Base-by-base conservation (phyloP, 2,329 filamentous ascomycete genomes). In the Sarocladium strictum region DNA sequence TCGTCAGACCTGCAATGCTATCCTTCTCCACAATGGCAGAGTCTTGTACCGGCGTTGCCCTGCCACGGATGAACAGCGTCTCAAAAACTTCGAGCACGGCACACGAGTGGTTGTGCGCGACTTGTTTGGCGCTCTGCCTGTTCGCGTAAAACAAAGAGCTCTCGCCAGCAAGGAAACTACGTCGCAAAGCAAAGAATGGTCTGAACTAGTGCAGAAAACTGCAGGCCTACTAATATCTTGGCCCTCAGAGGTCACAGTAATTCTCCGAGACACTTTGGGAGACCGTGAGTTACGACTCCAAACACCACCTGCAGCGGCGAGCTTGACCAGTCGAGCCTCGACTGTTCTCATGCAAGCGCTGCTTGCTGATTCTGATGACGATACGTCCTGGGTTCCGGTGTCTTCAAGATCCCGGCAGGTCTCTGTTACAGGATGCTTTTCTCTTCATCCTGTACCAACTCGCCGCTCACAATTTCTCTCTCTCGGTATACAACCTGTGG, bases 61-160 rank as follows among this genome's bases (percentile, higher is more conserved):
- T 5, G 80, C 83, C 4, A 73, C 77, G 11, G 68, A 76, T 7
- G 79, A 84, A 50, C 79, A 88, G 45, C 74, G 77, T 49, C 62
- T 89, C 6, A 62, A 76, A 9, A 72, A 70, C 33, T 79, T 77
- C 55, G 67, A 73, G 19, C 83, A 89, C 71, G 93, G 93, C 3
- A 96, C 92, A 0, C 80, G 83, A 26, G 84, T 93, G 2, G 79
- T 78, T 0, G 86, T 96, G 5, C 82, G 85, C 55, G 86, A 96
- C 66, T 74, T 97, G 1, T 97, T 97, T 69, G 91, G 92, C 0
- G 87, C 85, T 56, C 89, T 97, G 82, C 91, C 93, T 0, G 93
- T 97, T 12, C 84, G 93, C 14, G 86, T 95, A 24, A 96, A 94
- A 65, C 88, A 91, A 61, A 81, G 91, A 58, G 81, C 84, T 0